These are phyloP conservation scores for Fusarium nanum DNA, from an alignment of 2,329 filamentous ascomycete genomes.

Conservation along the genomic window DNA sequence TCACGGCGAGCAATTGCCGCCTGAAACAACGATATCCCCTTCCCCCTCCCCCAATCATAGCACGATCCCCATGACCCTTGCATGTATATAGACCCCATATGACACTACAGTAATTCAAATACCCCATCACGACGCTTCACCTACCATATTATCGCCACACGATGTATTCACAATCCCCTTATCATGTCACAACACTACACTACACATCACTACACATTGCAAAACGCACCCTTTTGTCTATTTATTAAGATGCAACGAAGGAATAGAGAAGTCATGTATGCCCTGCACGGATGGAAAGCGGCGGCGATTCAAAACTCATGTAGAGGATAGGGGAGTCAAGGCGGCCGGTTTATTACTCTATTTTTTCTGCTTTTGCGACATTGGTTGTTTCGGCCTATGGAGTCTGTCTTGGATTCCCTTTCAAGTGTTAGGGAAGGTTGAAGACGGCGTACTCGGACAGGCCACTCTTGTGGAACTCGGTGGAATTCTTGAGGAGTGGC, in stretches of 20 bases:
- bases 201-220: constrained; percentile 39
- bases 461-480: constrained; percentile 34
- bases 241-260: constrained; percentile 50
- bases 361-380: constrained; percentile 39
- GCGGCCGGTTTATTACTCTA: constrained; percentile 47
- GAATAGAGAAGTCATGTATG: constrained; percentile 59
- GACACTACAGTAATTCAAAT: constrained; percentile 56
- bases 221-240: constrained; percentile 45
- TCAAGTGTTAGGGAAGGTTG: constrained; percentile 52
- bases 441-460: constrained; percentile 43
- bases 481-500: constrained; percentile 35
- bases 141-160: constrained; percentile 43
- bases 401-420: constrained; percentile 48
- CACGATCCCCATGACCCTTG: constrained; percentile 54
- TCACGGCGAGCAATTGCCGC: constrained; percentile 11
- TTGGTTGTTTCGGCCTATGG: constrained; percentile 38
- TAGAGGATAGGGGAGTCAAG: constrained; percentile 57
- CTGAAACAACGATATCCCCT: constrained; percentile 26
- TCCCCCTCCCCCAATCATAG: constrained; percentile 46
- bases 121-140: constrained; percentile 53
- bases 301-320: constrained; percentile 56
- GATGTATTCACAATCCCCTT: constrained; percentile 40
- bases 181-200: constrained; percentile 26
- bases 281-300: constrained; percentile 51
- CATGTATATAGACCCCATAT: constrained; percentile 55